Percentiles rank a stretch among this genome's conserved stretches.
Conservation (phyloP, 768 basidiomycete genomes). For the Serendipita vermifera region DNA sequence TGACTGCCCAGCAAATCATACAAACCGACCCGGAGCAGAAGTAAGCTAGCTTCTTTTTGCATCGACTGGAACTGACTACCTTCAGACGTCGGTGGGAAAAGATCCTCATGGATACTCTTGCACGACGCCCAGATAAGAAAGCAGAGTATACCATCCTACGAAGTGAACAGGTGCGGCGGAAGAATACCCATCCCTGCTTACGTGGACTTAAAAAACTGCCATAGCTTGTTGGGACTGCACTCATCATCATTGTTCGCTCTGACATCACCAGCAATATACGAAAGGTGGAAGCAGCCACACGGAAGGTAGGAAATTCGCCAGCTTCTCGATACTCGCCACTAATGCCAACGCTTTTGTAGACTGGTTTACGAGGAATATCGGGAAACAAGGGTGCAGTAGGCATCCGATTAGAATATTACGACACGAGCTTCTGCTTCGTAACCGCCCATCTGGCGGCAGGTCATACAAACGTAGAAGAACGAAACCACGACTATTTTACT, state of each 20-base stretch:
- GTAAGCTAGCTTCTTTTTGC: slow-evolving; percentile 27
- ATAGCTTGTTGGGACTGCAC: slow-evolving; percentile 87
- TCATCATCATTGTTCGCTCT: slow-evolving; percentile 71
- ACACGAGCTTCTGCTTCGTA: slow-evolving; percentile 87
- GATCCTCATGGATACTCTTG: slow-evolving; percentile 65
- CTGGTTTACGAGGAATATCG: slow-evolving; percentile 84
- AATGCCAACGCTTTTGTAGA: slow-evolving; percentile 31
- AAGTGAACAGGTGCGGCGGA: slow-evolving; percentile 65
- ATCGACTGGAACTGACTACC: neutral
- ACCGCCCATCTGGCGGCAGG: slow-evolving; percentile 97
- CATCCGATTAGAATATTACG: slow-evolving; percentile 81
- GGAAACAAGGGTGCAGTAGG: slow-evolving; percentile 96
- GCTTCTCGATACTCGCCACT: neutral
- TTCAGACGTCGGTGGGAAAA: slow-evolving; percentile 75
- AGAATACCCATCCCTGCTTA: slow-evolving; percentile 6
- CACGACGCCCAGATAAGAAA: slow-evolving; percentile 51
- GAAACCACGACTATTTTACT: slow-evolving; percentile 85
- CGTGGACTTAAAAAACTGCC: slow-evolving; percentile 9
- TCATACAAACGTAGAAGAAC: slow-evolving; percentile 75
- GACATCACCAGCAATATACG: slow-evolving; percentile 67
- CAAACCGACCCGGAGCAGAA: slow-evolving; percentile 91
- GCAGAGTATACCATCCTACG: slow-evolving; percentile 72
- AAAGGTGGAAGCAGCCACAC: slow-evolving; percentile 81
- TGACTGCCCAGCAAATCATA: slow-evolving; percentile 95
- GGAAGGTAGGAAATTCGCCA: slow-evolving; percentile 54